Conservation (phyloP, 257 asterid species). For the Ligustrum vulgare region DNA sequence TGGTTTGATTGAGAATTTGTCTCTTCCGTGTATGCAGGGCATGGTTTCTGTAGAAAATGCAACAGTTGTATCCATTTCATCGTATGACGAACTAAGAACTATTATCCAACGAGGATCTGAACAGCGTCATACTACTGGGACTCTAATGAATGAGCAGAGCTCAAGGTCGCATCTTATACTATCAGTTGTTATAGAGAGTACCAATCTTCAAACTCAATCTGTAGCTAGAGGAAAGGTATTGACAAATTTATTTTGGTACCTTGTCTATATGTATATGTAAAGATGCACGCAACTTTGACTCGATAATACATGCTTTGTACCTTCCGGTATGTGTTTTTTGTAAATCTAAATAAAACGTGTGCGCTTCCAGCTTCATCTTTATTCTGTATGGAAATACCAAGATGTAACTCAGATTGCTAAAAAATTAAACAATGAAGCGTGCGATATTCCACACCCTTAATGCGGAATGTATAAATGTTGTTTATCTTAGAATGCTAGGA, state of each 20-base stretch:
- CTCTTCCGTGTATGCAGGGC: constrained; percentile 49
- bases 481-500: neutral
- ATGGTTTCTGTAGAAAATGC: constrained; percentile 93
- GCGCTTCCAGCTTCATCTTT: neutral
- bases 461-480: neutral
- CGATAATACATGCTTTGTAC: neutral
- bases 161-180: constrained; percentile 96
- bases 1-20: constrained; percentile 22
- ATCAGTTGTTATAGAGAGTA: constrained; percentile 81
- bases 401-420: neutral
- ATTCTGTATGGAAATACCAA: neutral
- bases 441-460: neutral
- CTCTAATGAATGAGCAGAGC: constrained; percentile 91
- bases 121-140: constrained; percentile 87
- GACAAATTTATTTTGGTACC: constrained; percentile 1
- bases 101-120: constrained; percentile 80
- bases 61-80: constrained; percentile 63
- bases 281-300: constrained; percentile 3
- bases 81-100: constrained; percentile 64
- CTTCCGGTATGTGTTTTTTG: neutral
- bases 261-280: constrained; percentile 7
- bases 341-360: constrained; percentile 7
- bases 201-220: constrained; percentile 94
- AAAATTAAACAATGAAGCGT: neutral
- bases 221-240: constrained; percentile 95